phyloP scores from a whole-genome alignment of 176 grass and related monocot species.

The Dactylis glomerata region DNA sequence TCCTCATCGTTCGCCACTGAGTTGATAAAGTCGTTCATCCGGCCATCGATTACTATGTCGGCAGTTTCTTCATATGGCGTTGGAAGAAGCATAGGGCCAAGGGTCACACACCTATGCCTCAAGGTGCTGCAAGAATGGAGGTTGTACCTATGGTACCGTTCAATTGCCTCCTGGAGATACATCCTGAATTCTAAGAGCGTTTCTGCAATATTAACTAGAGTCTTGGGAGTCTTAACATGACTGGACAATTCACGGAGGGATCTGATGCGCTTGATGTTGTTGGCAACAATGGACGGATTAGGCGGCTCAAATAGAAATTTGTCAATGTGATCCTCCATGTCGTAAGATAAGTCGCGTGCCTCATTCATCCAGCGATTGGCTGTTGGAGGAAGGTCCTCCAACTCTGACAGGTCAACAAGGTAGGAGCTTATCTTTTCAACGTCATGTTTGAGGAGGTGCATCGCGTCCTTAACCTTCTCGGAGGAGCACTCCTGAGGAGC shows the following conservation, averaged over 20 bases:
- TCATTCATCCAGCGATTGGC: slow-evolving; percentile 8
- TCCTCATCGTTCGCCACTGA: background rate
- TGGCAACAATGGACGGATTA: background rate
- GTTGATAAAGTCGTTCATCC: background rate
- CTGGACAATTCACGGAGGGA: background rate
- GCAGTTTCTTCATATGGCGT: background rate
- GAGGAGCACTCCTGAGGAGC: background rate
- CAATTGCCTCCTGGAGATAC: background rate
- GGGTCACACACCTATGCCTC: background rate
- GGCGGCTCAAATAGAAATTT: background rate
- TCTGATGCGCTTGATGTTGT: background rate
- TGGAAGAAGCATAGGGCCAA: background rate
- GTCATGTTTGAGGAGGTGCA: background rate
- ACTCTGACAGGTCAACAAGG: background rate
- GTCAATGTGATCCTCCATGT: background rate
- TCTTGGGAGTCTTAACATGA: background rate
- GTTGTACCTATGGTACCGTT: background rate
- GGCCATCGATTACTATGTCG: background rate
- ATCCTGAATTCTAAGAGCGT: background rate
- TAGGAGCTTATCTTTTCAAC: background rate
- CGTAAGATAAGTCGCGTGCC: background rate
- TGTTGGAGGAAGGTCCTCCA: background rate
- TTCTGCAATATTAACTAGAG: background rate
- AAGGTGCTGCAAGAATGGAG: background rate
- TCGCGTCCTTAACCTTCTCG: background rate